Conservation (phyloP, 2,329 filamentous ascomycete genomes). For the Alternaria solani region DNA sequence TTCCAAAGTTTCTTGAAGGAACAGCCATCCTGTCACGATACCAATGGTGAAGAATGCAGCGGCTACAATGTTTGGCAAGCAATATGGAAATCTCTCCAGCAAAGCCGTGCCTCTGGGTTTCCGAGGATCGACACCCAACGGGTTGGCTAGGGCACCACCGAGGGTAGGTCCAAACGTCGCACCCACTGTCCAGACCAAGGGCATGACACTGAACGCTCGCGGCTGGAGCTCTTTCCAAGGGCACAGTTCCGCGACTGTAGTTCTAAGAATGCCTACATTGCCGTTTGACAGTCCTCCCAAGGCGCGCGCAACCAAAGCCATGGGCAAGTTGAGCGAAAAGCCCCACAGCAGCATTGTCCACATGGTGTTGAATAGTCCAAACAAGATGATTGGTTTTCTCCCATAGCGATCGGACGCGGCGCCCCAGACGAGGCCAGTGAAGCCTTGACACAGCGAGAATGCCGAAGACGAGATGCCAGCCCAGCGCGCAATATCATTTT, state of each 20-base stretch:
- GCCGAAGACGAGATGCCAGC: constrained; percentile 87
- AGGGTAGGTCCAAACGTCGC: constrained; percentile 86
- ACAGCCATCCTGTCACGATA: constrained; percentile 75
- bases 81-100: constrained; percentile 80
- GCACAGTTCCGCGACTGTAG: constrained; percentile 92
- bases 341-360: constrained; percentile 82
- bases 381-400: constrained; percentile 82
- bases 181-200: constrained; percentile 86
- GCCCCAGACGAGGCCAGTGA: constrained; percentile 91
- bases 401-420: constrained; percentile 81
- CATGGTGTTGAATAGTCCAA: constrained; percentile 82
- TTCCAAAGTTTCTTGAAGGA: constrained; percentile 85
- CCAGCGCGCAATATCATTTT: constrained; percentile 64
- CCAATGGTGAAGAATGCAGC: constrained; percentile 80
- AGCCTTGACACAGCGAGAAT: constrained; percentile 78
- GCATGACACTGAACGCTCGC: constrained; percentile 91
- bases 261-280: constrained; percentile 84
- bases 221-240: constrained; percentile 86
- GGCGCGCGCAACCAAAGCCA: constrained; percentile 80
- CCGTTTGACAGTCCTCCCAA: constrained; percentile 87
- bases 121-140: constrained; percentile 74
- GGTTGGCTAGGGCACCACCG: constrained; percentile 85
- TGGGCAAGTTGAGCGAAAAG: constrained; percentile 77
- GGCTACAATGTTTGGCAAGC: constrained; percentile 82
- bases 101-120: constrained; percentile 71